Evolutionary conservation across 768 basidiomycete genomes (phyloP).

Genomic region (Auricularia sp.): DNA sequence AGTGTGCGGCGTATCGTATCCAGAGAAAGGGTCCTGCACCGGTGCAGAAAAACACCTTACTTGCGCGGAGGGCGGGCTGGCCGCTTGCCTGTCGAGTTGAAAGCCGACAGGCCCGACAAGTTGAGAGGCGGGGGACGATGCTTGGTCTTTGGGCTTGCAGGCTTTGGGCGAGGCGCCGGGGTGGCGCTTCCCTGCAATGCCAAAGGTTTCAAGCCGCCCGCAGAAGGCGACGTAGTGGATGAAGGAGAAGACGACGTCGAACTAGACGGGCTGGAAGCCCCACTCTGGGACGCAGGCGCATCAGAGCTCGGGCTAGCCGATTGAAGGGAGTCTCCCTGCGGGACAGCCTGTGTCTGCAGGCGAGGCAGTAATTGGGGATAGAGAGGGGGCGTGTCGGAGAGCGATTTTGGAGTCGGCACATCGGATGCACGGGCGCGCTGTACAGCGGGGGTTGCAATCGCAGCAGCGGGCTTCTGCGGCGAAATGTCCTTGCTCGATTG

Average conservation of each 20-base stretch:
- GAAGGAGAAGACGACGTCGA: constrained; percentile 5
- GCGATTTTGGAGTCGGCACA: neutral
- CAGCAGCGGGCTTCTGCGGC: neutral
- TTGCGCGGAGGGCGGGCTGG: neutral
- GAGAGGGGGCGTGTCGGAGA: neutral
- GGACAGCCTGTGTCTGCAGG: neutral
- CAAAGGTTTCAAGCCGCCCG: neutral
- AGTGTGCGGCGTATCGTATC: neutral
- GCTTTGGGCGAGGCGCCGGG: neutral
- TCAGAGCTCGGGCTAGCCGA: neutral
- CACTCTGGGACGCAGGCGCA: neutral
- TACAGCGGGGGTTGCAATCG: neutral
- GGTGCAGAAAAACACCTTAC: neutral
- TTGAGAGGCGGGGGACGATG: neutral
- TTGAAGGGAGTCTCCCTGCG: neutral
- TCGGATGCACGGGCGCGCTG: neutral
- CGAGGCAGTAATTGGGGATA: neutral
- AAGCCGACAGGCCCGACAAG: neutral
- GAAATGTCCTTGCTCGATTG: neutral
- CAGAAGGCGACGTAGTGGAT: neutral
- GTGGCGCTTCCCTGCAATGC: neutral
- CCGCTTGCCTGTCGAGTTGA: constrained; percentile 2
- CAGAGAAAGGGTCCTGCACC: neutral
- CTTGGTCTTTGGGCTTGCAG: neutral
- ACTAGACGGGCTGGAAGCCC: neutral